These are phyloP conservation scores for Ophiostoma ulmi DNA, from an alignment of 2,329 filamentous ascomycete genomes.

Conservation along the genomic window DNA sequence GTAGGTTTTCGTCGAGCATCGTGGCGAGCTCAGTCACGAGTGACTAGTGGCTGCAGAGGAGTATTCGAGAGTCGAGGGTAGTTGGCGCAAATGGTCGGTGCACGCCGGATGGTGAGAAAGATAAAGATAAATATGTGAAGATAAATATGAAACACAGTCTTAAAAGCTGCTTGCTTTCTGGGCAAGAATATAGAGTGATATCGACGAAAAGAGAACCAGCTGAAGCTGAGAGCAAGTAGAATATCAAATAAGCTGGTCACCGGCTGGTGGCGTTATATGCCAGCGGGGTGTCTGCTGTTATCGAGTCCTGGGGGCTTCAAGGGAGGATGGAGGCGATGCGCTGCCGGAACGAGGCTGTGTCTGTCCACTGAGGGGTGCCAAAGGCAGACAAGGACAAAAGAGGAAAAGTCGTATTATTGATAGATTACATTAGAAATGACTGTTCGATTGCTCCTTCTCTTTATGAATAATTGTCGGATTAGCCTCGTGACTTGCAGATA, in stretches of 20 bases:
- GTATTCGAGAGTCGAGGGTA: background rate
- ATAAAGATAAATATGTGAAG: background rate
- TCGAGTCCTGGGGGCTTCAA: background rate
- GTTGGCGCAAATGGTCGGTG: background rate
- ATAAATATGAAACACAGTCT: background rate
- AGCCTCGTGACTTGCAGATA: background rate
- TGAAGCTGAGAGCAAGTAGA: background rate
- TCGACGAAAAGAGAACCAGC: background rate
- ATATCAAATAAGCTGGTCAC: background rate
- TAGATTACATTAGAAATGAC: background rate
- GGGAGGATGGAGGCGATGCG: conserved; percentile 4
- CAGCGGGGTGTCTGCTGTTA: background rate
- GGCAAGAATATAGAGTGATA: background rate
- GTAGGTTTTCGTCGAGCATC: conserved; percentile 95
- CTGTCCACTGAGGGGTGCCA: conserved; percentile 3
- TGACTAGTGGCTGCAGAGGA: background rate
- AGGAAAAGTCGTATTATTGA: background rate
- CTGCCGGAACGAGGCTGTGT: conserved; percentile 9
- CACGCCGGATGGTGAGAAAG: background rate
- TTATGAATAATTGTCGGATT: background rate
- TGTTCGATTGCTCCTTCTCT: background rate
- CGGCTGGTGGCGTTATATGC: conserved; percentile 1
- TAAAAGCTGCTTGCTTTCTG: background rate
- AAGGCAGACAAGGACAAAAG: background rate
- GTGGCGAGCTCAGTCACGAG: background rate